These are phyloP conservation scores for Cyberlindnera subsufficiens DNA, from an alignment of 805 yeast genomes.

Conservation along the genomic window DNA sequence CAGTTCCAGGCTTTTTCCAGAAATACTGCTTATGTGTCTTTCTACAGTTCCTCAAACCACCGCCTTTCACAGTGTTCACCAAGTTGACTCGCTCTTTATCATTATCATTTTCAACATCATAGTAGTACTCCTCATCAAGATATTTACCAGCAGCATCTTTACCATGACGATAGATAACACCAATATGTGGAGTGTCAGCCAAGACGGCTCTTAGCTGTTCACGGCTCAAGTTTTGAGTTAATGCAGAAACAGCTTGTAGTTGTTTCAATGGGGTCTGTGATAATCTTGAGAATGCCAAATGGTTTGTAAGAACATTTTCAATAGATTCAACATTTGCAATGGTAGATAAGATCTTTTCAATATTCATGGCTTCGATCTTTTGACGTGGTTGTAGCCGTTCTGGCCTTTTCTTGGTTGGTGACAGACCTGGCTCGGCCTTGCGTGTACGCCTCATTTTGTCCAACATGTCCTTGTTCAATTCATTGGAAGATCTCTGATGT, in stretches of 20 bases:
- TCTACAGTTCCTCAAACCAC: slow-evolving; percentile 82
- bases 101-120: slow-evolving; percentile 74
- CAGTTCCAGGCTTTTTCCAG: slow-evolving; percentile 37
- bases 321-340: slow-evolving; percentile 45
- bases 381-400: slow-evolving; percentile 15
- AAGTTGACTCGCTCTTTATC: slow-evolving; percentile 64
- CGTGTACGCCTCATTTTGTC: slow-evolving; percentile 19
- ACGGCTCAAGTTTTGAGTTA: slow-evolving; percentile 40
- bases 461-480: slow-evolving; percentile 11
- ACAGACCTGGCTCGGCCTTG: slow-evolving; percentile 25
- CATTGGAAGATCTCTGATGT: slow-evolving; percentile 10
- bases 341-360: slow-evolving; percentile 24
- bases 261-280: slow-evolving; percentile 82
- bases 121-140: slow-evolving; percentile 90
- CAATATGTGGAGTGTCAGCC: slow-evolving; percentile 53
- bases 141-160: slow-evolving; percentile 97
- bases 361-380: slow-evolving; percentile 24
- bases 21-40: slow-evolving; percentile 79
- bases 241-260: slow-evolving; percentile 55
- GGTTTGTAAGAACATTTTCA: slow-evolving; percentile 67
- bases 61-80: slow-evolving; percentile 75
- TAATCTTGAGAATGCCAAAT: slow-evolving; percentile 83
- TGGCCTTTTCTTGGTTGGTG: slow-evolving; percentile 26
- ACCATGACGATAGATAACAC: slow-evolving; percentile 84
- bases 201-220: slow-evolving; percentile 40